These are phyloP conservation scores for Nematodospora valgi DNA, from an alignment of 805 yeast genomes.

Conservation along the genomic window DNA sequence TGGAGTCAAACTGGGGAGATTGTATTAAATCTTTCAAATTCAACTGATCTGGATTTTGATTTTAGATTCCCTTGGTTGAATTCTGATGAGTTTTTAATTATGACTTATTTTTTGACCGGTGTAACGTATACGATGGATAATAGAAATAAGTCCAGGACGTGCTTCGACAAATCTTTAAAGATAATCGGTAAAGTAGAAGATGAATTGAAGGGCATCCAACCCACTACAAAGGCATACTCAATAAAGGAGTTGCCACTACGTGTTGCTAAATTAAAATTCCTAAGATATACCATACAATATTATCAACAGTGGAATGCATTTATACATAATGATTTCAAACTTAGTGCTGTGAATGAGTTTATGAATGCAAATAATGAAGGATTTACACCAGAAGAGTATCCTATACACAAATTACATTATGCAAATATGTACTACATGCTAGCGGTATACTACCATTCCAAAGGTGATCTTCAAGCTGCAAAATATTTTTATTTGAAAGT, in stretches of 20 bases:
- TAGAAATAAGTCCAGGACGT: slow-evolving; percentile 28
- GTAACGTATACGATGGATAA: slow-evolving; percentile 34
- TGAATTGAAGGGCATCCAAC: slow-evolving; percentile 10
- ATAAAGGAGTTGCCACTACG: slow-evolving; percentile 10
- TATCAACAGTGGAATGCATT: slow-evolving; percentile 39
- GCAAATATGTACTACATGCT: slow-evolving; percentile 38
- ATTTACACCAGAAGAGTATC: slow-evolving; percentile 37
- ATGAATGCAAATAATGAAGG: slow-evolving; percentile 34
- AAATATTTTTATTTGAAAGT: slow-evolving; percentile 38
- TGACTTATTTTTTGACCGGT: slow-evolving; percentile 42
- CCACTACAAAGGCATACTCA: slow-evolving; percentile 10
- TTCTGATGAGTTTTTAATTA: slow-evolving; percentile 39
- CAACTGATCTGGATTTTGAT: too few relatives aligned
- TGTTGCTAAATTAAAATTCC: slow-evolving; percentile 24
- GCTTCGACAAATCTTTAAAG: slow-evolving; percentile 34
- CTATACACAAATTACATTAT: slow-evolving; percentile 31
- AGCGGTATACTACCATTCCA: slow-evolving; percentile 37
- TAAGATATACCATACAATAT: slow-evolving; percentile 25
- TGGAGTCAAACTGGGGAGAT: too few relatives aligned
- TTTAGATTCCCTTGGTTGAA: slow-evolving; percentile 40
- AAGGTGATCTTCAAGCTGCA: slow-evolving; percentile 34
- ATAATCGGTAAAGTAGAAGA: slow-evolving; percentile 25
- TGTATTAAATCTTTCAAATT: too few relatives aligned
- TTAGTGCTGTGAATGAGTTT: slow-evolving; percentile 25
- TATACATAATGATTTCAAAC: slow-evolving; percentile 21